Percentiles rank a stretch among this genome's conserved stretches.
These are phyloP conservation scores for Eutreptiella sp. DNA, from an alignment of 208 protist genomes.

Conservation along the genomic window DNA sequence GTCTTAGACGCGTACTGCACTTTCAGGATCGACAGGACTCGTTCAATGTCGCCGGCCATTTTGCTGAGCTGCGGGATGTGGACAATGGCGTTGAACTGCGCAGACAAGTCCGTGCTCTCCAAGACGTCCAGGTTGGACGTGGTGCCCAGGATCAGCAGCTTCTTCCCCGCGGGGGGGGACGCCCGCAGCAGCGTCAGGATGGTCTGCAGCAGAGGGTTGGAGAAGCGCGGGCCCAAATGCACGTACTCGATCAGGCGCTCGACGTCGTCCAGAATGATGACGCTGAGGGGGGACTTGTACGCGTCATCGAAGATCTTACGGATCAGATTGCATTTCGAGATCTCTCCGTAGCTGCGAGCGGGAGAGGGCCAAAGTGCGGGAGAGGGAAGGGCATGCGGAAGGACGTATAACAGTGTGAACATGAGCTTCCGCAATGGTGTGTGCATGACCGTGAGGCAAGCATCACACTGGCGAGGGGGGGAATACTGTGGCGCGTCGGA, in stretches of 20 bases:
- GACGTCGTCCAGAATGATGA: conserved; percentile 96
- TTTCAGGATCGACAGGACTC: conserved; percentile 24
- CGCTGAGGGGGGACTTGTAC: conserved; percentile 88
- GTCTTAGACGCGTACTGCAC: neutral
- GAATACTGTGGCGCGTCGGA: too few species aligned
- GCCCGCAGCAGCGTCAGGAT: conserved; percentile 90
- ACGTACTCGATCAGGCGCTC: conserved; percentile 94
- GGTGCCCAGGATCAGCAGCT: conserved; percentile 89
- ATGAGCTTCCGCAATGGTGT: too few species aligned
- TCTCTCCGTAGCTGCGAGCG: conserved; percentile 51
- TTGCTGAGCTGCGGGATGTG: conserved; percentile 22
- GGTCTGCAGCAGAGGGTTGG: conserved; percentile 93
- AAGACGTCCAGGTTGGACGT: conserved; percentile 77
- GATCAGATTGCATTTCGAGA: conserved; percentile 79
- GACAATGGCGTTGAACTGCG: conserved; percentile 67
- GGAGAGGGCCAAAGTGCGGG: conserved; percentile 8
- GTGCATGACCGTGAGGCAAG: too few species aligned
- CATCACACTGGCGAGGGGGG: too few species aligned
- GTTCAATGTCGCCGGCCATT: too few species aligned
- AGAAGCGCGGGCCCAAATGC: conserved; percentile 94
- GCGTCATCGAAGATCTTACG: conserved; percentile 97
- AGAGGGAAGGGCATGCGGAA: neutral
- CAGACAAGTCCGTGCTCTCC: conserved; percentile 75
- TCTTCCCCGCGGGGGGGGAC: conserved; percentile 74
- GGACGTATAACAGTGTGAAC: neutral